Base-by-base conservation (phyloP, 1,139 yeast species). In the Arxiozyma slooffiae region DNA sequence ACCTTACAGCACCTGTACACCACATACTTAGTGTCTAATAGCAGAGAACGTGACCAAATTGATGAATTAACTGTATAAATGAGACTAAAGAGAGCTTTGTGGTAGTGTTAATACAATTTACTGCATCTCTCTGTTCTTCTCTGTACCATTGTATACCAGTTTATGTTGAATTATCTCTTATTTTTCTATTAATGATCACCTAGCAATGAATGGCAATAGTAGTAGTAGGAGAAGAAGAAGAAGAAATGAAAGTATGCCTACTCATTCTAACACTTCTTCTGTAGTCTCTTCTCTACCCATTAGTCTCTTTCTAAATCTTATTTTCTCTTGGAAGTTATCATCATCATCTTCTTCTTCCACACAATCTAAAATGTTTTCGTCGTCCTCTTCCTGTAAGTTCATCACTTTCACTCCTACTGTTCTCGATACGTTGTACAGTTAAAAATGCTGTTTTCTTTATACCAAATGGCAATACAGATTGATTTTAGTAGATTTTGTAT, bases 401-500 rank as follows among this genome's bases (percentile, higher is more conserved):
- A 17, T 20, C 34, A 21, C 46, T 48, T 24, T 21, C 41, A 7
- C 22, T 39, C n/a, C 34, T 48, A 1, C 18, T 38, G 30, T 34
- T 44, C 48, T 38, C 44, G 41, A 41, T 41, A 21, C 24, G 41
- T 26, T 48, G 45, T 24, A 30, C 36, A 24, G 45, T 30, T 30
- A 4, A 3, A 3, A 30, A 4, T 30, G 36, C 6, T 30, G 36
- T 30, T 30, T 30, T n/a, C 36, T 14, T 30, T 18, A 44, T 50
- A 17, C 60, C 60, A 52, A 72, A 70, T 22, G 59, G 59, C 43
- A 72, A 60, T 4, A 68, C 68, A 50, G 64, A 71, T 57, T 72
- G 79, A 11, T 77, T 77, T 53, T 18, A 52, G 46, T 17, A 38
- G 14, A n/a, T 17, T 38, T 17, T 38, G 21, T 17, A 18, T 39